Evolutionary conservation across 768 basidiomycete species (phyloP).

Genomic region (Russula ochroleuca): DNA sequence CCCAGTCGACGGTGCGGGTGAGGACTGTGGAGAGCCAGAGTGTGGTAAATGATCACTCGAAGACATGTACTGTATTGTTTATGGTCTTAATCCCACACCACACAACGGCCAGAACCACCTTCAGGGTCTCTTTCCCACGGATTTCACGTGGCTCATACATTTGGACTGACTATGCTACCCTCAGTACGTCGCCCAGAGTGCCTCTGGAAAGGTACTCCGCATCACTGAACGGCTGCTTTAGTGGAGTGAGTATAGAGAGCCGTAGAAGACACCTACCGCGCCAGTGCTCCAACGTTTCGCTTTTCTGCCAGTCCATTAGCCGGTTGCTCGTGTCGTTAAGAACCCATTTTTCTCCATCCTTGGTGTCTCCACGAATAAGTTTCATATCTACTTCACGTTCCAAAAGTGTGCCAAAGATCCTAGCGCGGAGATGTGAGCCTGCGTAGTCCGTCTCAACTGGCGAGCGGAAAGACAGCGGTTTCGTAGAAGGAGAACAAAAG

Average conservation of each 20-base stretch:
- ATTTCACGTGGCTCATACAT: not conserved
- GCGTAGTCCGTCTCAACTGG: slow-evolving; percentile 57
- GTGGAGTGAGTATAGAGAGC: not conserved
- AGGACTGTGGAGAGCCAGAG: slow-evolving; percentile 20
- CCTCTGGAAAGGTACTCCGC: slow-evolving; percentile 66
- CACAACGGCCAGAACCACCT: no score
- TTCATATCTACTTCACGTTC: slow-evolving; percentile 28
- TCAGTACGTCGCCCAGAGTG: slow-evolving; percentile 78
- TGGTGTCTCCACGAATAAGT: slow-evolving; percentile 31
- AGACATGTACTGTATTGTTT: slow-evolving; percentile 10
- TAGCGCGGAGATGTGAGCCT: slow-evolving; percentile 60
- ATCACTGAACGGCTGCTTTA: slow-evolving; percentile 49
- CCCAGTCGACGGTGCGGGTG: slow-evolving; percentile 16
- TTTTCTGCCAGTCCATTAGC: slow-evolving; percentile 61
- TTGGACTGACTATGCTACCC: not conserved
- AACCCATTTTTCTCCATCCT: slow-evolving; percentile 45
- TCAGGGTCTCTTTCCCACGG: slow-evolving; percentile 2
- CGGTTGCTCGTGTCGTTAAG: slow-evolving; percentile 61
- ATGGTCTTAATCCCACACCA: not conserved
- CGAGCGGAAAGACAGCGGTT: slow-evolving; percentile 55
- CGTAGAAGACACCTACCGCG: slow-evolving; percentile 44
- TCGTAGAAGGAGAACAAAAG: slow-evolving; percentile 64
- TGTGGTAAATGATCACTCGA: slow-evolving; percentile 17
- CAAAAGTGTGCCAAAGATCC: slow-evolving; percentile 49
- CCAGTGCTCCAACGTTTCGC: slow-evolving; percentile 72